Base-by-base conservation (phyloP, 345 rosid species). In the Mangifera indica region DNA sequence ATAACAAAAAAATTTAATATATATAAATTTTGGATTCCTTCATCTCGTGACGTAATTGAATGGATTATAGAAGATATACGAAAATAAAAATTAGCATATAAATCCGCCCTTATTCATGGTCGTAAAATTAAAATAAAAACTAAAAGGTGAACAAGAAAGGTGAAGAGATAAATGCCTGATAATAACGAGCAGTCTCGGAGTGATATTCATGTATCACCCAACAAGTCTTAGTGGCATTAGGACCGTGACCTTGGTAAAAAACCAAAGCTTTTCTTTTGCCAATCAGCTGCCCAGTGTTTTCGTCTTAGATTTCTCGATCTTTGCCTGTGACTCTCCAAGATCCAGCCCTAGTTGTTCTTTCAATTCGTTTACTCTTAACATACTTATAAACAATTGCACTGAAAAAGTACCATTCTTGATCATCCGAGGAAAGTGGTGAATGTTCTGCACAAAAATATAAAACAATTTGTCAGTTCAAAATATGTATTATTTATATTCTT, bases 121-220 rank as follows among this genome's bases (percentile, higher is more conserved):
- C n/a, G n/a, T n/a, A n/a, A n/a, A n/a, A n/a, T n/a, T n/a, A n/a
- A n/a, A n/a, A n/a, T 10, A 46, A 46, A 46, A 46, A 46, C 14
- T 9, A 46, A 46, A 46, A 10, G 14, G 51, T 10, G 10, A 46
- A 8, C 3, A 2, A 10, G 12, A 46, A 46, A 2, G 14, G 14
- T 12, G 14, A 1, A 46, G 0, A 8, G 15, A 34, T 22, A 10
- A 7, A 18, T 51, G 73, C 81, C 74, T 68, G 65, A 24, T 45
- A 60, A 42, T 22, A 14, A n/a, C 37, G 25, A 57, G 14, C 2
- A 12, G 7, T 44, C 18, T 5, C 34, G 42, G 70, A 32, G 4
- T 66, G 58, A 52, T 66, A 79, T 21, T 79, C 78, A 24, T 79
- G 82, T 5, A 71, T 71, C 20, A 74, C 78, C 82, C 82, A 79